Percentiles rank a stretch among this genome's conserved stretches.
Conservation (phyloP, 176 grass and related monocot genomes). For the Urochloa ruziziensis region DNA sequence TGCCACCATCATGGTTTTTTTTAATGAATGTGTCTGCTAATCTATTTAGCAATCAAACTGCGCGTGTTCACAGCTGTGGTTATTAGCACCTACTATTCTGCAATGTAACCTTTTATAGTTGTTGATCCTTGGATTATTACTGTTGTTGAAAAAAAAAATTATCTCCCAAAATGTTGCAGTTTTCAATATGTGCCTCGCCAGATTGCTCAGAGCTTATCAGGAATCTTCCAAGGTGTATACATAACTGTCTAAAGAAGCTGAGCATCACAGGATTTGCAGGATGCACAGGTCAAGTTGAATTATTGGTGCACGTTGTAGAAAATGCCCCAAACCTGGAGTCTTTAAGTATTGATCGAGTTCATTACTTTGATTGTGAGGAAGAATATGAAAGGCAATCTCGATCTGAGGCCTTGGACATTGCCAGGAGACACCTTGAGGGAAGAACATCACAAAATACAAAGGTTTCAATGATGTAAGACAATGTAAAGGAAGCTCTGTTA, state of each 20-base stretch:
- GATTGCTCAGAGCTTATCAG: neutral
- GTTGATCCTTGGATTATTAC: neutral
- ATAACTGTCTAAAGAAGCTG: slow-evolving; percentile 17
- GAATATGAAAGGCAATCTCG: neutral
- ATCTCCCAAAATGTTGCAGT: neutral
- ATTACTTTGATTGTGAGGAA: too few relatives aligned
- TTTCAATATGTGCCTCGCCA: neutral
- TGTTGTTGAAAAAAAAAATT: neutral
- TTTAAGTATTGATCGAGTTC: neutral
- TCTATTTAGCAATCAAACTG: neutral
- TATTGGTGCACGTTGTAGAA: slow-evolving; percentile 12
- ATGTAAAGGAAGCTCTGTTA: neutral
- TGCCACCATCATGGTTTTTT: too few relatives aligned
- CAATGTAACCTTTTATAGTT: neutral
- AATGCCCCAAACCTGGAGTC: neutral
- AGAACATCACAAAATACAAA: neutral
- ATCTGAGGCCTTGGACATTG: neutral
- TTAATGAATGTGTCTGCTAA: neutral
- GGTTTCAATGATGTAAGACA: neutral
- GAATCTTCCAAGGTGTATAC: neutral
- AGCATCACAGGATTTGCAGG: slow-evolving; percentile 6
- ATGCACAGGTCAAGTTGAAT: neutral
- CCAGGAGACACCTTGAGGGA: neutral
- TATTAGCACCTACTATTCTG: neutral
- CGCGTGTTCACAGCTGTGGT: neutral